phyloP scores from a whole-genome alignment of 495 filamentous ascomycete species.

The Aspergillus leporis region DNA sequence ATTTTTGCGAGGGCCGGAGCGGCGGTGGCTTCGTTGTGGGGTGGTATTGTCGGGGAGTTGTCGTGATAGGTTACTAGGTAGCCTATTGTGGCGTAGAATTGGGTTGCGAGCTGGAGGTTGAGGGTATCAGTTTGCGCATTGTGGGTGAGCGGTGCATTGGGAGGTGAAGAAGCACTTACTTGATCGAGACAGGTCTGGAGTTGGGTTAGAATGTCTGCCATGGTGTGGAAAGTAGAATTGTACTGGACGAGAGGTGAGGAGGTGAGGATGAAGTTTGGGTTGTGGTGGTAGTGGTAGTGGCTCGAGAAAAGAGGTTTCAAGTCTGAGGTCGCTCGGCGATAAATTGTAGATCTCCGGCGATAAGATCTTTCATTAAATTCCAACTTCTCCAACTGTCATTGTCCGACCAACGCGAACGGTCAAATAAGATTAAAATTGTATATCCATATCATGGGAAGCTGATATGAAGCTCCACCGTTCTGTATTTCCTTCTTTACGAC shows the following conservation, averaged over 20 bases:
- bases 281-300: not conserved
- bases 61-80: slow-evolving; percentile 84
- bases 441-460: not conserved
- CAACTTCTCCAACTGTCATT: not conserved
- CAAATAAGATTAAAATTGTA: not conserved
- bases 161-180: slow-evolving; percentile 42
- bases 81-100: slow-evolving; percentile 84
- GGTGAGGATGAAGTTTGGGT: slow-evolving; percentile 4
- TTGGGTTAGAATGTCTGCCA: slow-evolving; percentile 92
- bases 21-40: slow-evolving; percentile 57
- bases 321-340: slow-evolving; percentile 15
- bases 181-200: slow-evolving; percentile 94
- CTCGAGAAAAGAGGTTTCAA: slow-evolving; percentile 5
- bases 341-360: slow-evolving; percentile 7
- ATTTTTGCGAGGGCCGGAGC: slow-evolving; percentile 44
- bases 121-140: slow-evolving; percentile 7
- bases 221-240: slow-evolving; percentile 34
- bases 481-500: slow-evolving; percentile 8
- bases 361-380: not conserved
- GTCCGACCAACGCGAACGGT: not conserved
- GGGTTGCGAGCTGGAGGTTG: slow-evolving; percentile 68
- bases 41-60: slow-evolving; percentile 62
- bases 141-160: slow-evolving; percentile 5
- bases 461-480: slow-evolving; percentile 8
- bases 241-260: not conserved